Conservation (phyloP, 2,329 filamentous ascomycete species). For the Camillea tinctor region DNA sequence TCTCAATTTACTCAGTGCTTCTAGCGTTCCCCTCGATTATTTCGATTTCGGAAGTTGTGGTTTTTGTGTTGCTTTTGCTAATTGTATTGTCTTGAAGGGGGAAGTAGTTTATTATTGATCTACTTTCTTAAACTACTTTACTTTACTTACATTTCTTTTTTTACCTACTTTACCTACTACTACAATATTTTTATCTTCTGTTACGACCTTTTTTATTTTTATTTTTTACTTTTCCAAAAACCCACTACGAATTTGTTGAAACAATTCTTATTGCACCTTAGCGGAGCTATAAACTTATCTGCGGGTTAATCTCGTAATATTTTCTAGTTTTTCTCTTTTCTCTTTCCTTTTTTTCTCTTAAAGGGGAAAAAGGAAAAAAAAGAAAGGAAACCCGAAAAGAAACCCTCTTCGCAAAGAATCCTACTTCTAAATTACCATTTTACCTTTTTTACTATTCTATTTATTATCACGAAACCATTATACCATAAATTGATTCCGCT, state of each 20-base stretch:
- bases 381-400: no score
- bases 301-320: neutral
- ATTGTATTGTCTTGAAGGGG: neutral
- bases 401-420: no score
- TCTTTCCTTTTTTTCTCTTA: neutral
- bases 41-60: constrained; percentile 7
- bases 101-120: neutral
- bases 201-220: no score
- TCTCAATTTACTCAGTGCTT: constrained; percentile 13
- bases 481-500: neutral
- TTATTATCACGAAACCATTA: neutral
- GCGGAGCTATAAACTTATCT: neutral
- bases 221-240: no score
- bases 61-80: constrained; percentile 8
- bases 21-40: constrained; percentile 6
- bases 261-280: neutral
- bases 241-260: neutral
- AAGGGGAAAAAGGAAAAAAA: no score
- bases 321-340: neutral
- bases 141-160: no score
- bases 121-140: no score
- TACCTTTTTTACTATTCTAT: neutral
- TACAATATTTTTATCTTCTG: no score
- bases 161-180: no score
- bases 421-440: no score